phyloP scores from a whole-genome alignment of 2,329 filamentous ascomycete species.

The Microsporum ferrugineum region DNA sequence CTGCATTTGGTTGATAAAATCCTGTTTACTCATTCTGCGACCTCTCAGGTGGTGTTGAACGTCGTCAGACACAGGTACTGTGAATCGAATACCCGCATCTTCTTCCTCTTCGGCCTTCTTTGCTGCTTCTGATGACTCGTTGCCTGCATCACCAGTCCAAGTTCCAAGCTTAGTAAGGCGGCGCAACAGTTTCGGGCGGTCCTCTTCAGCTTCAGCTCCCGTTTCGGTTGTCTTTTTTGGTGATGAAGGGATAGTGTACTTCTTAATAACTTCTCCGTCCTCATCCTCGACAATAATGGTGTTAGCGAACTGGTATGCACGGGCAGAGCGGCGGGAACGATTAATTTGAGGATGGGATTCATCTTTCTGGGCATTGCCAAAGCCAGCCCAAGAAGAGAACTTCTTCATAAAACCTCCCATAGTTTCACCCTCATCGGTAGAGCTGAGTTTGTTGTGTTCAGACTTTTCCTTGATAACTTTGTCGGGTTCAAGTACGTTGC shows the following conservation, averaged over 20 bases:
- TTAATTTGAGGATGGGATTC: constrained; percentile 16
- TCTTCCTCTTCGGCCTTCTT: constrained; percentile 23
- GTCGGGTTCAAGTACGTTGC: constrained; percentile 66
- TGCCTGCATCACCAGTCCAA: constrained; percentile 41
- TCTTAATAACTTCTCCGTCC: constrained; percentile 57
- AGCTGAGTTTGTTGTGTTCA: constrained; percentile 25
- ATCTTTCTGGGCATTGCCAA: constrained; percentile 27
- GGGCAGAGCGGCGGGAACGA: constrained; percentile 43
- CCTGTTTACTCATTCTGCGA: constrained; percentile 51
- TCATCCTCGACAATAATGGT: constrained; percentile 62
- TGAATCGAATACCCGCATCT: constrained; percentile 51
- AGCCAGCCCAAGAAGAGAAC: constrained; percentile 37
- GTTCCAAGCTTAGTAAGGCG: constrained; percentile 50
- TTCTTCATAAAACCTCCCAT: constrained; percentile 19
- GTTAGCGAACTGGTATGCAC: constrained; percentile 57
- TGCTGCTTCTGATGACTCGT: constrained; percentile 21
- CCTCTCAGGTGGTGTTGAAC: constrained; percentile 37
- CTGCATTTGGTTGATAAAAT: constrained; percentile 54
- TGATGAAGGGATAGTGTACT: constrained; percentile 49
- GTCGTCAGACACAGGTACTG: constrained; percentile 39
- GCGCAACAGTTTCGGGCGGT: constrained; percentile 36
- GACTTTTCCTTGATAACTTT: constrained; percentile 38
- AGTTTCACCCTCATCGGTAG: constrained; percentile 34
- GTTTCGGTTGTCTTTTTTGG: constrained; percentile 20
- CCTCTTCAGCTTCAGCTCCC: constrained; percentile 22